Percentiles rank a stretch among this genome's conserved stretches.
phyloP scores from a whole-genome alignment of 345 rosid species.

The Iberis pinnata region DNA sequence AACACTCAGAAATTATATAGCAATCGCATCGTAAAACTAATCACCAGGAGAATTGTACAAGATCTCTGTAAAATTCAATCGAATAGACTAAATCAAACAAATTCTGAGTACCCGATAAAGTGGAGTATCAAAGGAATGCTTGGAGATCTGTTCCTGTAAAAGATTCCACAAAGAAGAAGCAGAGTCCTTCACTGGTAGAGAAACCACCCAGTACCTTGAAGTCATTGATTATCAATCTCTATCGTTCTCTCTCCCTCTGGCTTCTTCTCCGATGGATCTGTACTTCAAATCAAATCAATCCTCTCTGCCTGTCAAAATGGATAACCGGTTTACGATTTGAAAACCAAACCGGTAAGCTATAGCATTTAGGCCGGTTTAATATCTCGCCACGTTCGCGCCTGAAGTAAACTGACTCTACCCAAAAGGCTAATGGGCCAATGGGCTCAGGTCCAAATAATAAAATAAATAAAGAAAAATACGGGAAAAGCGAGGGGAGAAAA shows the following conservation, averaged over 20 bases:
- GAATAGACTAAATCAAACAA: neutral
- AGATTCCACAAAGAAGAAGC: slow-evolving; percentile 67
- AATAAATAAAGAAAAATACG: neutral
- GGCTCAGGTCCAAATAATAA: neutral
- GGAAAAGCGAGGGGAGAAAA: too few species aligned
- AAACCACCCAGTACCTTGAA: slow-evolving; percentile 80
- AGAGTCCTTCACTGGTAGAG: slow-evolving; percentile 84
- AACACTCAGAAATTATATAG: neutral
- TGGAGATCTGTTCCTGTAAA: slow-evolving; percentile 85
- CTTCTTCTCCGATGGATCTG: slow-evolving; percentile 30
- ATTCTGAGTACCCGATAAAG: slow-evolving; percentile 65
- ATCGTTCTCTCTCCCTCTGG: neutral
- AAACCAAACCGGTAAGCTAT: slow-evolving; percentile 12
- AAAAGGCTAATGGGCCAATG: neutral
- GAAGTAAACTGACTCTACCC: neutral
- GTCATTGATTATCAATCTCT: slow-evolving; percentile 48
- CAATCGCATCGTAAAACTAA: neutral
- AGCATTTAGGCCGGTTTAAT: slow-evolving; percentile 19
- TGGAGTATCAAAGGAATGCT: slow-evolving; percentile 92
- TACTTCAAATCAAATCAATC: slow-evolving; percentile 18
- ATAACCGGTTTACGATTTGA: slow-evolving; percentile 22
- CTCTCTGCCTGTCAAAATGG: slow-evolving; percentile 26
- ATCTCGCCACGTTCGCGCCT: slow-evolving; percentile 17
- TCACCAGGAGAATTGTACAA: neutral
- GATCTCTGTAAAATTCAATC: slow-evolving; percentile 2